These are phyloP conservation scores for Eucalyptus marginata DNA, from an alignment of 345 rosid species.

Conservation along the genomic window DNA sequence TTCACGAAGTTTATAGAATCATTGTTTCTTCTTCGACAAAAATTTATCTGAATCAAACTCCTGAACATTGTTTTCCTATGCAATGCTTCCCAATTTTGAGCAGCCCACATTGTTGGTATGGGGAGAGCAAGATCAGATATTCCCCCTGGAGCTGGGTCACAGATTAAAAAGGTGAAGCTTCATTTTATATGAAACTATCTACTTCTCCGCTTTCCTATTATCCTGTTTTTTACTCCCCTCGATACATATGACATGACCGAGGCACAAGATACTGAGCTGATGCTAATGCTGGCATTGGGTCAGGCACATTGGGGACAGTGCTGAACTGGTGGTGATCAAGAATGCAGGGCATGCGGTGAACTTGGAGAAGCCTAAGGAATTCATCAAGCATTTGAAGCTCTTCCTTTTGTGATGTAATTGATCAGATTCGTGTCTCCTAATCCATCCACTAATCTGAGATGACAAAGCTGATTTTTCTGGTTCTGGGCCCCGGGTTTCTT, in stretches of 20 bases:
- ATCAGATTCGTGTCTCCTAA: not conserved
- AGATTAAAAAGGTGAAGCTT: conserved; percentile 43
- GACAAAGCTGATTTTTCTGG: not conserved
- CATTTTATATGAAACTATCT: not conserved
- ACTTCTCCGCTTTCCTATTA: not conserved
- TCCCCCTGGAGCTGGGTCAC: conserved; percentile 70
- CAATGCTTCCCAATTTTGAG: not conserved
- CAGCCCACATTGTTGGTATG: conserved; percentile 63
- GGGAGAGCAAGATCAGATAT: conserved; percentile 80
- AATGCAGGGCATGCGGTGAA: conserved; percentile 48
- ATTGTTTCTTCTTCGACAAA: not conserved
- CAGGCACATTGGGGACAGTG: conserved; percentile 51
- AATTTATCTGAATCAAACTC: not conserved
- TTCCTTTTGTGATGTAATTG: not conserved
- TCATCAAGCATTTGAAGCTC: conserved; percentile 18
- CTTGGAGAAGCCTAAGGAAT: conserved; percentile 29
- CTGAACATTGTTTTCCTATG: not conserved
- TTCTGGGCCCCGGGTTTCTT: not conserved
- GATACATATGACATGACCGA: not conserved
- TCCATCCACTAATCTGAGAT: not conserved
- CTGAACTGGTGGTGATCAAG: conserved; percentile 50
- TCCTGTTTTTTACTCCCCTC: too few relatives aligned
- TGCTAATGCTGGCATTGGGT: not conserved
- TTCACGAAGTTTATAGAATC: fast-evolving
- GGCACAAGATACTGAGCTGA: not conserved